Evolutionary conservation across 1,284 basidiomycete genomes (phyloP), one percentile per base, ranked within the genome.

Genomic region (Wolfiporia cocos): DNA sequence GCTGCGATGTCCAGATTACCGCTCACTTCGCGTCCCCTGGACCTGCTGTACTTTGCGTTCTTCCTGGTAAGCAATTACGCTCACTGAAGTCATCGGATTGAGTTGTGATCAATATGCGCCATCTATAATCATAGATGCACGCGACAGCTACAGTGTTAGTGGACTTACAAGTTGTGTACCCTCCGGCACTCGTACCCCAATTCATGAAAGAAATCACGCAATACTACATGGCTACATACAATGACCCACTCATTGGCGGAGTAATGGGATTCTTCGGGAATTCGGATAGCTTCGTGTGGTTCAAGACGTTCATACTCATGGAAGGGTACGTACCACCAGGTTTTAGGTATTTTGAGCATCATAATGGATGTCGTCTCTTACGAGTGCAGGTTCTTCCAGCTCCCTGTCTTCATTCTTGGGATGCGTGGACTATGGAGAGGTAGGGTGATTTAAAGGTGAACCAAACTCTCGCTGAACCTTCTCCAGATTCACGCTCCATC

Each of bases 341-440:
- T n/a, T n/a, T n/a, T n/a, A n/a, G n/a, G n/a, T n/a, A n/a, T n/a
- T n/a, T 6, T 20, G 14, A 11, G 22, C 18, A 26, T 6, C n/a
- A 17, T 26, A 23, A 15, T 24, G 15, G 17, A n/a, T 19, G 9
- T 19, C 12, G 5, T 21, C 10, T 19, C 17, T 21, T 24, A 21
- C n/a, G 34, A 18, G 35, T 20, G 34, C 41, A 86, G 81, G 1
- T 49, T 80, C 34, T 87, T 92, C 60, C 89, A 92, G 58, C 59
- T 91, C 0, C 88, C 89, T 0, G 71, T 82, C 1, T 91, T 91
- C 56, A 54, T 87, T 23, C 45, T 90, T 10, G 86, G 86, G 11
- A 69, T 81, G 30, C 66, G 67, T 14, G 81, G 76, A 0, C 65
- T 92, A 5, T 86, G 76, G 71, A 71, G 69, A 53, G 78, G 87